These are phyloP conservation scores for Houttuynia cordata DNA, from an alignment of 164 flowering plant genomes.

Conservation along the genomic window DNA sequence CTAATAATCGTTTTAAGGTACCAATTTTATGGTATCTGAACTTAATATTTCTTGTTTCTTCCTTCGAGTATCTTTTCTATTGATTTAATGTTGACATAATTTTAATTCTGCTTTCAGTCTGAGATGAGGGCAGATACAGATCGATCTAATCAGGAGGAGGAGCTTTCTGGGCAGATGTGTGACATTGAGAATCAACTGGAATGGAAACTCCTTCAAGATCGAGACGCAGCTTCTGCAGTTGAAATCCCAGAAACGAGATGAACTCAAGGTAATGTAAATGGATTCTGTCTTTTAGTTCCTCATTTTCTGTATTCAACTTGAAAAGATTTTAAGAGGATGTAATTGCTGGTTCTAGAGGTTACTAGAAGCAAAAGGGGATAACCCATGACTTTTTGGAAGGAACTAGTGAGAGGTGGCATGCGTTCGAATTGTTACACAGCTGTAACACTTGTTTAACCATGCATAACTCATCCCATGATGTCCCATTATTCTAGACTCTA, in stretches of 20 bases:
- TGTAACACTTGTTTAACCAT: too few relatives aligned
- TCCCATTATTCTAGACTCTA: too few relatives aligned
- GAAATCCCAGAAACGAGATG: slow-evolving; percentile 93
- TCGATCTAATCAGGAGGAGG: slow-evolving; percentile 78
- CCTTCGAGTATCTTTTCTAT: neutral
- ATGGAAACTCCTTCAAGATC: slow-evolving; percentile 89
- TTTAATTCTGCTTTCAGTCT: slow-evolving; percentile 41
- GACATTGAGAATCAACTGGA: slow-evolving; percentile 86
- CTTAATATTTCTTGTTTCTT: too few relatives aligned
- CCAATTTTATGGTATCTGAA: slow-evolving; percentile 1
- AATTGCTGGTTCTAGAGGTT: too few relatives aligned
- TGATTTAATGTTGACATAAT: neutral
- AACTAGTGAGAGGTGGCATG: too few relatives aligned
- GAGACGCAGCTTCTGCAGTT: slow-evolving; percentile 80
- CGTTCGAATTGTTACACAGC: too few relatives aligned
- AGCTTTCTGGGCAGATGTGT: slow-evolving; percentile 62
- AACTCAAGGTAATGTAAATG: slow-evolving; percentile 55
- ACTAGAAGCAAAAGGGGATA: too few relatives aligned
- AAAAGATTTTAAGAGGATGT: too few relatives aligned
- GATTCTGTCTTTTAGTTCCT: neutral
- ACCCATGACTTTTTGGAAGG: too few relatives aligned
- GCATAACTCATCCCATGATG: too few relatives aligned
- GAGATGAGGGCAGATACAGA: too few relatives aligned
- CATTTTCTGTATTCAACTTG: too few relatives aligned
- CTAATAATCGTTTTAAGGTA: slow-evolving; percentile 80